Evolutionary conservation across 2,329 filamentous ascomycete genomes (phyloP), one percentile per base, ranked within the genome.

Genomic region (Fusarium sp.): DNA sequence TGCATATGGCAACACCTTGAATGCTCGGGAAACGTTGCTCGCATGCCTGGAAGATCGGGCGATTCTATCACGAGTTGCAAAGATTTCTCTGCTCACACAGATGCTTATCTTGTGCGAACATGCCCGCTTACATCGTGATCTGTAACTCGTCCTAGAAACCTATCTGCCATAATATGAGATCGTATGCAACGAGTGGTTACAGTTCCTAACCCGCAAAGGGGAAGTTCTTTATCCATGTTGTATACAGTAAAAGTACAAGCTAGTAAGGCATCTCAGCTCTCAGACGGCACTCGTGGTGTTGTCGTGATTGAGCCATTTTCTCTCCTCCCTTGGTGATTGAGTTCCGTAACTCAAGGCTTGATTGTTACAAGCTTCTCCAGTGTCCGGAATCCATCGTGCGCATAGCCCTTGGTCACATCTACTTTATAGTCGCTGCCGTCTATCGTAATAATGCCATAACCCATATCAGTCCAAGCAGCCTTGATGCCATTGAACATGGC

Each of bases 321-420:
- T 21, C 23, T 14, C 5, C 9, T 9, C 4, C 39, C 45, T 38
- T 15, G 42, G 47, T 10, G 39, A 44, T 44, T 50, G 19, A 38
- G 32, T 53, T 19, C 21, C 8, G 25, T 46, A 39, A 2, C 21
- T 61, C 19, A 70, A n/a, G 54, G 39, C 47, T 70, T 59, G 37
- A 71, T 67, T 15, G 68, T 69, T 29, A 84, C 78, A 35, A 89
- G 68, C 61, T 82, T 79, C 73, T 88, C 86, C 49, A 89, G 70
- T 4, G 83, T 83, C 50, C 77, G 78, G 38, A 87, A 87, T 4
- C 82, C 77, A 36, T 88, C 86, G 44, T 87, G 77, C 19, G 82
- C 82, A 76, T 84, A 87, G 1, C 83, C 85, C 35, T 79, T 79
- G 3, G 77, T 77, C 14, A 87, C 77, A 64, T 88, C 86, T 19